These are phyloP conservation scores for Wallacemonas sp. DNA, from an alignment of 208 protist species.

Conservation along the genomic window DNA sequence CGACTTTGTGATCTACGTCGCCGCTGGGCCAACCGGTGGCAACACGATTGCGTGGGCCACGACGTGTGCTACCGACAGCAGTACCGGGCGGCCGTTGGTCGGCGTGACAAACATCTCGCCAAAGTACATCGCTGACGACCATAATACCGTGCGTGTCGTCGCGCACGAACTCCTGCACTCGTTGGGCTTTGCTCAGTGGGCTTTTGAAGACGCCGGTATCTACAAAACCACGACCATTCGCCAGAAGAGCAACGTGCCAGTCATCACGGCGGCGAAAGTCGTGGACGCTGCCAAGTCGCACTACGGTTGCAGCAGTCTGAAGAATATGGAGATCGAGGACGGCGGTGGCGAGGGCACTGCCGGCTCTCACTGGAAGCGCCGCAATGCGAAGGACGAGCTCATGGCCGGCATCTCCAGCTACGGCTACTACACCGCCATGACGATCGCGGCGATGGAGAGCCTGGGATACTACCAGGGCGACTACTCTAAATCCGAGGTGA, in stretches of 20 bases:
- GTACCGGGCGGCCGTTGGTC: constrained; percentile 13
- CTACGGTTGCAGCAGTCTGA: constrained; percentile 36
- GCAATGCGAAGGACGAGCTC: constrained; percentile 48
- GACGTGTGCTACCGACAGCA: background rate
- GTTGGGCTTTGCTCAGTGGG: constrained; percentile 28
- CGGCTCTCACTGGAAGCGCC: constrained; percentile 56
- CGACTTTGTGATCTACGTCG: constrained; percentile 17
- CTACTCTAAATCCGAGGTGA: constrained; percentile 30
- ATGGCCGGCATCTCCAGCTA: constrained; percentile 31
- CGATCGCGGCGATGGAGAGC: constrained; percentile 63
- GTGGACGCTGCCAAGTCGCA: constrained; percentile 21
- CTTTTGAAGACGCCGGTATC: background rate
- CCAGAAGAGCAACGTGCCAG: background rate
- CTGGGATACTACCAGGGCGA: constrained; percentile 47
- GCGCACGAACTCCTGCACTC: constrained; percentile 40
- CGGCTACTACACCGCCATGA: constrained; percentile 33
- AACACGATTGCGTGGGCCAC: constrained; percentile 13
- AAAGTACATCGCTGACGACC: background rate
- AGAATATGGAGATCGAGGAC: constrained; percentile 51
- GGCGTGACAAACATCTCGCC: constrained; percentile 21
- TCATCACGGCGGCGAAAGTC: background rate
- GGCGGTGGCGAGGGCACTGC: constrained; percentile 24
- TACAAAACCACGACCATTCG: background rate
- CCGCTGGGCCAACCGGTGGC: background rate
- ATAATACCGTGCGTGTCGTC: constrained; percentile 16